Evolutionary conservation across 352 stramenopile species (phyloP), one percentile per base, ranked within the genome.

Genomic region (Aphanomyces invadans): DNA sequence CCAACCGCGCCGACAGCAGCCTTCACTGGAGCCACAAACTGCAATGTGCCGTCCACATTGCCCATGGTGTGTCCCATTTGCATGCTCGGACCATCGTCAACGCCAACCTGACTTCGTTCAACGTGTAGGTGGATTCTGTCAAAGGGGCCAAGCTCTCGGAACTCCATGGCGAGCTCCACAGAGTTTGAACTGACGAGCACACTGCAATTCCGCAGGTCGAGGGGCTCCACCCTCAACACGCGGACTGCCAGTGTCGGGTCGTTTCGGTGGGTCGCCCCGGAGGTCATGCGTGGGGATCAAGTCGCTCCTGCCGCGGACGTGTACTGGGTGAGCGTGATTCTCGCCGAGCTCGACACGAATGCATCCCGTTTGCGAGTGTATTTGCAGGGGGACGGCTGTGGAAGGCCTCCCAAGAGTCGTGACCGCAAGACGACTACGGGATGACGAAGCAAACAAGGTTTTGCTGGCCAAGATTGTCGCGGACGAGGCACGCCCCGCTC

Each of bases 21-120:
- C 59, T 67, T 44, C 49, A 23, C 15, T 67, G 60, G 60, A 36
- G 26, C 29, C 60, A 67, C 1, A 67, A 67, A 32, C 21, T 56
- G 19, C 17, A 36, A 25, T 39, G 29, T 33, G 5, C 54, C n/a
- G 7, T 26, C 17, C 17, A 31, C 26, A 21, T 67, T 7, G 42
- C 28, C 3, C 1, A 33, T 15, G 60, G 60, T 12, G 25, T 67
- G 17, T n/a, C 26, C 17, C 38, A 67, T 11, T 44, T 67, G 42
- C 60, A 67, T 33, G 25, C 39, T 11, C 17, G 33, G 17, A 26
- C 60, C 0, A n/a, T 51, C 29, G 46, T 59, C 39, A 38, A 67
- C 45, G 33, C 39, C 60, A 42, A 51, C 32, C 38, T 67, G 17
- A 25, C 31, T 25, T 49, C 26, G 17, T 19, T 28, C 25, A 67